Evolutionary conservation across 2,329 filamentous ascomycete species (phyloP).

Genomic region (Cordyceps farinosa): DNA sequence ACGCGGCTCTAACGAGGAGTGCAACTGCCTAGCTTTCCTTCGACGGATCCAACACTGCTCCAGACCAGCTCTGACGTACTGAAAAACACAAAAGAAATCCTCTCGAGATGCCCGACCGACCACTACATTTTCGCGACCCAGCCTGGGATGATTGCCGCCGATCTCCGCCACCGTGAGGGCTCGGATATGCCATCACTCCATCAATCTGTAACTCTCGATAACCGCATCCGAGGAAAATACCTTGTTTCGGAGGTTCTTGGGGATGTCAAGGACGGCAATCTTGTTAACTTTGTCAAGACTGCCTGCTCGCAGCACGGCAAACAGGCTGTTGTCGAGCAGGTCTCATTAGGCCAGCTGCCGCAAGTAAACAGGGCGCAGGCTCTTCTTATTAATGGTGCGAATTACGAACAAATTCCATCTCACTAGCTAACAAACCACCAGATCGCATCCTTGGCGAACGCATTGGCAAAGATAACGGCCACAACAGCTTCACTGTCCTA

Average conservation of each 20-base stretch:
- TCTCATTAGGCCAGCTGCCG: constrained; percentile 41
- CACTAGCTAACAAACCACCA: constrained; percentile 29
- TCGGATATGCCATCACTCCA: constrained; percentile 54
- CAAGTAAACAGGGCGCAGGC: constrained; percentile 39
- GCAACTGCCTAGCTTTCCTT: constrained; percentile 26
- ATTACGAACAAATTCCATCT: neutral
- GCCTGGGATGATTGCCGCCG: constrained; percentile 66
- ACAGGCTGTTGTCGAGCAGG: constrained; percentile 37
- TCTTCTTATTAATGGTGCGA: constrained; percentile 47
- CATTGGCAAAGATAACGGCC: constrained; percentile 37
- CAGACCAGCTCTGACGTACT: constrained; percentile 47
- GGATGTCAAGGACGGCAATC: constrained; percentile 37
- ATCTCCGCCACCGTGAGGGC: constrained; percentile 54
- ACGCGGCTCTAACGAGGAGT: neutral
- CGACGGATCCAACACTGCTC: constrained; percentile 39
- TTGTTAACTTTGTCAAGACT: constrained; percentile 44
- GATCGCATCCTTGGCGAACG: constrained; percentile 50
- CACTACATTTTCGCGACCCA: constrained; percentile 77
- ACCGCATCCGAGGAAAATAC: constrained; percentile 38
- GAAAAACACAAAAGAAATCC: constrained; percentile 43
- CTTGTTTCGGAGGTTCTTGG: constrained; percentile 58
- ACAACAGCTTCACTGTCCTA: constrained; percentile 66
- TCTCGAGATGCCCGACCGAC: constrained; percentile 67
- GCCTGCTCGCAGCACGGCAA: constrained; percentile 42
- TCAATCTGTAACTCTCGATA: constrained; percentile 34